Percentiles rank a stretch among this genome's conserved stretches.
phyloP scores from a whole-genome alignment of 2,329 filamentous ascomycete species.

The Aphanoascus verrucosus region DNA sequence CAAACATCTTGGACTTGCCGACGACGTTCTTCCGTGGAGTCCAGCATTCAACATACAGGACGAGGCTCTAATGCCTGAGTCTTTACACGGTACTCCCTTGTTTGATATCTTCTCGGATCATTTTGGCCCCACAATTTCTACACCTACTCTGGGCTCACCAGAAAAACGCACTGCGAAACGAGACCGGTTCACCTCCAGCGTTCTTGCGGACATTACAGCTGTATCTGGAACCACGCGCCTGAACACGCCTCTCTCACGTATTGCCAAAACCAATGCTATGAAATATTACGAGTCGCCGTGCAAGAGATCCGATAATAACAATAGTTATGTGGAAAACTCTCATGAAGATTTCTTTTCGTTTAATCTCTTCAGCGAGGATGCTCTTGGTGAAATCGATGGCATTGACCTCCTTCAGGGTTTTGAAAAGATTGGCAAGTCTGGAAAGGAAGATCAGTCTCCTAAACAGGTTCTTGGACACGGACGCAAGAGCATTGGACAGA shows the following conservation, averaged over 20 bases:
- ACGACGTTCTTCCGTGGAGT: conserved; percentile 37
- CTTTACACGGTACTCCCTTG: conserved; percentile 25
- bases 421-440: conserved; percentile 36
- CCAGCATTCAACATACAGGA: conserved; percentile 44
- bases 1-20: conserved; percentile 34
- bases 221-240: conserved; percentile 28
- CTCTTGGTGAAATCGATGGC: conserved; percentile 34
- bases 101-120: conserved; percentile 48
- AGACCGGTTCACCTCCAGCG: conserved; percentile 39
- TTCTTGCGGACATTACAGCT: conserved; percentile 40
- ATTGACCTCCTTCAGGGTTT: conserved; percentile 40
- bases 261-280: conserved; percentile 25
- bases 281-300: conserved; percentile 34
- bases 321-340: conserved; percentile 27
- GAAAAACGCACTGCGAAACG: conserved; percentile 45
- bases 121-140: conserved; percentile 30
- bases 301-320: conserved; percentile 25
- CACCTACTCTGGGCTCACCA: conserved; percentile 41
- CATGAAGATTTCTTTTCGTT: conserved; percentile 41
- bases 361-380: conserved; percentile 36
- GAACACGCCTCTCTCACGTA: conserved; percentile 26
- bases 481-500: background rate
- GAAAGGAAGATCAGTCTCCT: conserved; percentile 25
- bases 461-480: conserved; percentile 21
- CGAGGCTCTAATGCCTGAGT: conserved; percentile 28